A percentile compares a stretch with the other conserved stretches of the same genome.
Evolutionary conservation across 352 stramenopile species (phyloP).

Genomic region (Thalassiosira livingstoniorum): DNA sequence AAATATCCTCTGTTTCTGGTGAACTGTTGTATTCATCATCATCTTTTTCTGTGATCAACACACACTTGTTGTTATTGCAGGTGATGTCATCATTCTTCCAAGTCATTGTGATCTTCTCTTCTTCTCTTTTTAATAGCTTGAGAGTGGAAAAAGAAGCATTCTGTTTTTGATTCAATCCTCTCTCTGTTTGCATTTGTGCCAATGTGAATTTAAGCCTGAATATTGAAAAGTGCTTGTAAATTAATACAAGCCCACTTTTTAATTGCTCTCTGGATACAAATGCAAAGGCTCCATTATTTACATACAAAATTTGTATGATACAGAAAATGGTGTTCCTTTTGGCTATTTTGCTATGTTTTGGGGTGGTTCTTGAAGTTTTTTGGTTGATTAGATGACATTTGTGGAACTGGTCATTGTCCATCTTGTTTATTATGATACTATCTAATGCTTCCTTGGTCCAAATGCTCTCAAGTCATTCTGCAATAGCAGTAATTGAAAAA

Average conservation of each 20-base stretch:
- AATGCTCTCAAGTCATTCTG: constrained; percentile 9
- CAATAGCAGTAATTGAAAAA: constrained; percentile 30
- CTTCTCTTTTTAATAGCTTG: too few species aligned
- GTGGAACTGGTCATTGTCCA: background rate
- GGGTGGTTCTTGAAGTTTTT: too few species aligned
- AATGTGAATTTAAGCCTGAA: constrained; percentile 13
- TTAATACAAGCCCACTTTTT: constrained; percentile 1
- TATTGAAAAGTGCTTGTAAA: background rate
- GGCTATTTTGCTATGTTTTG: background rate
- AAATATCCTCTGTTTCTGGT: too few species aligned
- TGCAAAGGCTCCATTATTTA: constrained; percentile 6
- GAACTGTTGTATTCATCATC: too few species aligned
- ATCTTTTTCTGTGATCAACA: too few species aligned
- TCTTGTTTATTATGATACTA: background rate
- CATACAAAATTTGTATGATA: constrained; percentile 7
- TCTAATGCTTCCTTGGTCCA: constrained; percentile 9
- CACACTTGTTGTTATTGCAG: too few species aligned
- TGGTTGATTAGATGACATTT: background rate
- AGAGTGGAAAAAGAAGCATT: too few species aligned
- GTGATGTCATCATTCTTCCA: too few species aligned
- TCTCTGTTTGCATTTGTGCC: too few species aligned
- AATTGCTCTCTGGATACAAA: background rate
- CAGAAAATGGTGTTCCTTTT: background rate
- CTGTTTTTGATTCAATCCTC: too few species aligned
- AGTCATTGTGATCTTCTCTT: too few species aligned